Evolutionary conservation across 768 basidiomycete genomes (phyloP).

Genomic region (Termitomyces sp.): DNA sequence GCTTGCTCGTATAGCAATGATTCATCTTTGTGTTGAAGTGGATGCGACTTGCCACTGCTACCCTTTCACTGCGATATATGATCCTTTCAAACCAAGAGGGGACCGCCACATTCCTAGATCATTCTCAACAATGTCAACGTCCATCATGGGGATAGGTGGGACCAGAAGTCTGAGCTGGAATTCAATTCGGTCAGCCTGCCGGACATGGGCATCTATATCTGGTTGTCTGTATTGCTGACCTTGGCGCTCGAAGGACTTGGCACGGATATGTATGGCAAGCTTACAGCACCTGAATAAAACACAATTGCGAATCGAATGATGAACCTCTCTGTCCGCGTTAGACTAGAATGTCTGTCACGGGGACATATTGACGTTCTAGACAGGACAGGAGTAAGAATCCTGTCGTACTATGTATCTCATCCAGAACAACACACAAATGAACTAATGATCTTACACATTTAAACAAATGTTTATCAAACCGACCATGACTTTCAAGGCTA

Average conservation of each 20-base stretch:
- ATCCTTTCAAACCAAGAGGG: not conserved
- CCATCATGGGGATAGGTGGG: not conserved
- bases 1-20: not conserved
- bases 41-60: not conserved
- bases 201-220: not conserved
- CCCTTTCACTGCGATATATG: not conserved
- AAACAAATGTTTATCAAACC: not conserved
- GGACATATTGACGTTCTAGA: no score
- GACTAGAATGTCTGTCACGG: no score
- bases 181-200: not conserved
- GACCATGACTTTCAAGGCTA: not conserved
- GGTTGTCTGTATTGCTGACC: not conserved
- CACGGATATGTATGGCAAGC: no score
- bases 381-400: no score
- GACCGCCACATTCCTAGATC: not conserved
- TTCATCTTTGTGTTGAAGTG: not conserved
- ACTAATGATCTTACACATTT: no score
- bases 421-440: no score
- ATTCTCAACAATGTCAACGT: not conserved
- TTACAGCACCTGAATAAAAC: no score
- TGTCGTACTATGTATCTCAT: no score
- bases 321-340: no score
- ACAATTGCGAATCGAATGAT: no score
- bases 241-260: not conserved
- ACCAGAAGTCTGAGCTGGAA: not conserved